Conservation (phyloP, 2,329 filamentous ascomycete genomes). For the Sporothrix brunneoviolacea region DNA sequence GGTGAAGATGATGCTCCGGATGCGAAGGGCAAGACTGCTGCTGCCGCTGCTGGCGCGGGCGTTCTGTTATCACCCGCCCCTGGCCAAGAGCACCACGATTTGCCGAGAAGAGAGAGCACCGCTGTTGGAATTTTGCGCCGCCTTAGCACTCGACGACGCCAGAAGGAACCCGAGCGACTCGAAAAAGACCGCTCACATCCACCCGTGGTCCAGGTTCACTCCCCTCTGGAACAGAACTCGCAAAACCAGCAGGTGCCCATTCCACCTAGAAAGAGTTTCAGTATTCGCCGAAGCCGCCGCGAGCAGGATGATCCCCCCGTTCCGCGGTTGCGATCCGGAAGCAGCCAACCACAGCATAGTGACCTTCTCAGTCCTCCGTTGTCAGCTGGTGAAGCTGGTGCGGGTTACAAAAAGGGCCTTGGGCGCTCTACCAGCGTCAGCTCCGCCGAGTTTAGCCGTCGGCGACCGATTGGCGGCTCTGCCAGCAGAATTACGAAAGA, state of each 20-base stretch:
- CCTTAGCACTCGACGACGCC: slow-evolving; percentile 77
- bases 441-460: slow-evolving; percentile 71
- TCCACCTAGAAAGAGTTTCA: slow-evolving; percentile 78
- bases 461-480: slow-evolving; percentile 36
- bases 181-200: slow-evolving; percentile 63
- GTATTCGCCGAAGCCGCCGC: slow-evolving; percentile 58
- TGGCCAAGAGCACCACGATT: slow-evolving; percentile 52
- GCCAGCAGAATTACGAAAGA: slow-evolving; percentile 47
- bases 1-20: slow-evolving; percentile 87
- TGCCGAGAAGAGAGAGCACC: slow-evolving; percentile 76
- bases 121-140: slow-evolving; percentile 78
- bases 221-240: slow-evolving; percentile 51
- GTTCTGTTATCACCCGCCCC: slow-evolving; percentile 36
- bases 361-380: slow-evolving; percentile 71
- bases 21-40: slow-evolving; percentile 53
- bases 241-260: slow-evolving; percentile 32
- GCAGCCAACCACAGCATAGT: slow-evolving; percentile 64
- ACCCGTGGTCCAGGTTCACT: slow-evolving; percentile 69
- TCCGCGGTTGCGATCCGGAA: slow-evolving; percentile 46
- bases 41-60: slow-evolving; percentile 21
- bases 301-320: slow-evolving; percentile 45
- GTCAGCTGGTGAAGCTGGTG: slow-evolving; percentile 48
- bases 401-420: slow-evolving; percentile 61
- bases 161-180: slow-evolving; percentile 56
- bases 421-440: slow-evolving; percentile 89